Evolutionary conservation across 495 filamentous ascomycete species (phyloP), one percentile per base, ranked within the genome.

Genomic region (Pyrenula massariospora): DNA sequence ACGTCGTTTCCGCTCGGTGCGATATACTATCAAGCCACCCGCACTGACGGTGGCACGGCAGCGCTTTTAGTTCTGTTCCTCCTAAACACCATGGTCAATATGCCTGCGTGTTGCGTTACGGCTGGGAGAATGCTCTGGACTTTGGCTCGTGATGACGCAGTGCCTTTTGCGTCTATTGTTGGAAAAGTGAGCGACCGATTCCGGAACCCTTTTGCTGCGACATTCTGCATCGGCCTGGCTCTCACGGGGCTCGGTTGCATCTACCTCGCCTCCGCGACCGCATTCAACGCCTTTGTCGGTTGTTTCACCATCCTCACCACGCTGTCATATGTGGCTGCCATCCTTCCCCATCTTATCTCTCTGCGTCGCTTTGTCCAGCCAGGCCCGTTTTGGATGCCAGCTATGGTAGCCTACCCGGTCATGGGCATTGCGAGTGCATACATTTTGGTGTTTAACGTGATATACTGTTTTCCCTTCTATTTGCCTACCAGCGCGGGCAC

Each of bases 391-490:
- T 82, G 77, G 65, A 81, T 94, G 71, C 68, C 68, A 19, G 77
- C 81, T 21, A 66, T 65, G 15, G 63, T 77, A 12, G 89, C 86
- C 0, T 85, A 71, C 54, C 56, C 70, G 0, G 69, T 91, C 60
- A 88, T 88, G 59, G 60, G 69, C 2, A 55, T 83, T 2, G 69
- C 83, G 8, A 77, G 85, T 42, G 59, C 80, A 24, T 84, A 86
- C 57, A 92, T 91, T 55, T 60, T 78, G 0, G 70, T 82, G 21
- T 91, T 89, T 64, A 77, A 84, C 53, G 76, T 88, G 23, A 82
- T 92, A 58, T 93, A 86, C 71, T 90, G 85, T 64, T 92, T 92
- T 70, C 88, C 86, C 1, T 85, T 77, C 60, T 63, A 64, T 1
- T 58, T 83, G 52, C 84, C 85, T 0, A 75, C 76, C 1, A 70